These are phyloP conservation scores for Petunia hybrid DNA, from an alignment of 305 asterid genomes.

Conservation along the genomic window DNA sequence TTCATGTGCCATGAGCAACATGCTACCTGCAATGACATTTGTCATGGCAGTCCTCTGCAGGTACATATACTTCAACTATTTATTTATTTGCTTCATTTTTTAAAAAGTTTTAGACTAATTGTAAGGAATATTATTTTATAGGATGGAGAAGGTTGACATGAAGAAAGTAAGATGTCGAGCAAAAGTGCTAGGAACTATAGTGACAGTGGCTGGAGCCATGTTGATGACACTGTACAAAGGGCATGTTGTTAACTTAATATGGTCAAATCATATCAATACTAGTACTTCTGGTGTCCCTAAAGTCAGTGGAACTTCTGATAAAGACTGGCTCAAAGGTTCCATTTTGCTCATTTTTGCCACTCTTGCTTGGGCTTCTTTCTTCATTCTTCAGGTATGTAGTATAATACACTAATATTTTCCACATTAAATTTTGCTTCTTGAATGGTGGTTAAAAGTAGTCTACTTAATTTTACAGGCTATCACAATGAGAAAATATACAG, in stretches of 20 bases:
- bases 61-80: conserved; percentile 35
- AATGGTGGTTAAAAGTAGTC: background rate
- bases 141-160: conserved; percentile 79
- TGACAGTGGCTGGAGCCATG: conserved; percentile 85
- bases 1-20: conserved; percentile 95
- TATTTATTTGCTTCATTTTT: background rate
- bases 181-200: conserved; percentile 71
- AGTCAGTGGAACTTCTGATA: conserved; percentile 46
- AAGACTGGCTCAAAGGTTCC: conserved; percentile 75
- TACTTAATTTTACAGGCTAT: conserved; percentile 48
- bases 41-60: conserved; percentile 83
- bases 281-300: conserved; percentile 36
- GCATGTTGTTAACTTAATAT: conserved; percentile 53
- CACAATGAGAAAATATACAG: conserved; percentile 71
- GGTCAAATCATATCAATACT: conserved; percentile 60
- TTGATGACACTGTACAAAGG: conserved; percentile 91
- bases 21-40: conserved; percentile 93
- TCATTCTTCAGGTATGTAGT: conserved; percentile 71
- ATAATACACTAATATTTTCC: too few relatives aligned
- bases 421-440: background rate
- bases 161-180: conserved; percentile 79
- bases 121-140: background rate
- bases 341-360: conserved; percentile 87
- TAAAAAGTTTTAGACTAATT: background rate
- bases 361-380: conserved; percentile 93